These are phyloP conservation scores for Phanerochaete carnosa DNA, from an alignment of 768 basidiomycete genomes.

Conservation along the genomic window DNA sequence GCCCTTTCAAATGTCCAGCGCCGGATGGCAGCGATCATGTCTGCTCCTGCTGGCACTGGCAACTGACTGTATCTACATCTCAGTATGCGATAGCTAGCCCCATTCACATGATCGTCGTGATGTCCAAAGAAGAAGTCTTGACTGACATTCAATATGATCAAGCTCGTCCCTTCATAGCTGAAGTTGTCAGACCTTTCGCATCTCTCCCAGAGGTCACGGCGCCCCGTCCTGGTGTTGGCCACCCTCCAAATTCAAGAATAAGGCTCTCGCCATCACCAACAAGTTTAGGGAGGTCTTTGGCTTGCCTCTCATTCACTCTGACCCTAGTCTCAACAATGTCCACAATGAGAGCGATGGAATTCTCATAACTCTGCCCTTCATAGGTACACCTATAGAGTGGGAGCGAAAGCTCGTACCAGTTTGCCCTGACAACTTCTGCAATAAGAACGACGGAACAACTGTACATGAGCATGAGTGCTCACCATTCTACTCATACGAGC, in stretches of 20 bases:
- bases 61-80: background rate
- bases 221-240: background rate
- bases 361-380: conserved; percentile 15
- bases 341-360: too few relatives aligned
- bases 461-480: too few relatives aligned
- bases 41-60: background rate
- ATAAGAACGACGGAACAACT: too few relatives aligned
- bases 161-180: conserved; percentile 26
- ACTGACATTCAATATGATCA: conserved; percentile 38
- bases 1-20: too few relatives aligned
- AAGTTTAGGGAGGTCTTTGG: conserved; percentile 12
- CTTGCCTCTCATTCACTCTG: conserved; percentile 3
- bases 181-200: conserved; percentile 15
- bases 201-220: conserved; percentile 1
- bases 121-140: conserved; percentile 25
- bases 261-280: conserved; percentile 8
- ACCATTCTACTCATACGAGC: too few relatives aligned
- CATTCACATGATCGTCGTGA: conserved; percentile 43
- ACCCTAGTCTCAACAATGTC: background rate
- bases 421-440: too few relatives aligned
- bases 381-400: conserved; percentile 13
- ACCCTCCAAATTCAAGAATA: conserved; percentile 4
- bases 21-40: background rate
- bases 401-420: background rate
- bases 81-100: conserved; percentile 31